phyloP scores from a whole-genome alignment of 2,329 filamentous ascomycete genomes.

The Stemphylium vesicarium region DNA sequence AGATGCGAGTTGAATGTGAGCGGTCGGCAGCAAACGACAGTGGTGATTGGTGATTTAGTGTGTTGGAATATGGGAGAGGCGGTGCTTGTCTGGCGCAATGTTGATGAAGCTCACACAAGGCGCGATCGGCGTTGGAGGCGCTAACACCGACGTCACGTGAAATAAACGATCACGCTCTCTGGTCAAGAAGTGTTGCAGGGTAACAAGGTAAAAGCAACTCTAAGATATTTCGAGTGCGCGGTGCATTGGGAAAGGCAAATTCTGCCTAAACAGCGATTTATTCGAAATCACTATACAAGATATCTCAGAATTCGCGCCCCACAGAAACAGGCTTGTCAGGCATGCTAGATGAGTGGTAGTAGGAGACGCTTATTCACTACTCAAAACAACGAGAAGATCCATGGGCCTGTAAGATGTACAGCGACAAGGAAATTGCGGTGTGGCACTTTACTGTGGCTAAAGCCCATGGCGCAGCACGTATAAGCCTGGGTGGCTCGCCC shows the following conservation, averaged over 20 bases:
- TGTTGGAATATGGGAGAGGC: conserved; percentile 7
- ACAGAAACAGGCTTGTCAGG: conserved; percentile 7
- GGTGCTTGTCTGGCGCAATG: conserved; percentile 30
- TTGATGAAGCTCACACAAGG: conserved; percentile 37
- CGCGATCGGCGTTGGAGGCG: conserved; percentile 26
- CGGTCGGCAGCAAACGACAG: conserved; percentile 5
- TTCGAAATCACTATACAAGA: neutral
- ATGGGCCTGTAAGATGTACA: neutral
- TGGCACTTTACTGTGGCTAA: neutral
- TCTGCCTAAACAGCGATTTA: neutral
- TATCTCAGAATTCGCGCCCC: neutral
- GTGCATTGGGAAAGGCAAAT: neutral
- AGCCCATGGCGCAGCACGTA: neutral
- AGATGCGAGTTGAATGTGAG: conserved; percentile 1
- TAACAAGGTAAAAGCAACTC: conserved; percentile 1
- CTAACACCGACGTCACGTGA: conserved; percentile 36
- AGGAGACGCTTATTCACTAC: conserved; percentile 10
- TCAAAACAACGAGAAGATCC: conserved; percentile 1
- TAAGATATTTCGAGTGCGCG: neutral
- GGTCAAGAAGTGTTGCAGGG: conserved; percentile 5
- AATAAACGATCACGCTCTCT: conserved; percentile 1
- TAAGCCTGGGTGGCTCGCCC: neutral
- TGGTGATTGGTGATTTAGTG: neutral
- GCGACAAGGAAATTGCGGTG: neutral
- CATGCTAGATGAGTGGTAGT: conserved; percentile 14